Evolutionary conservation across 2,329 filamentous ascomycete species (phyloP).

Genomic region (Periconia digitata): DNA sequence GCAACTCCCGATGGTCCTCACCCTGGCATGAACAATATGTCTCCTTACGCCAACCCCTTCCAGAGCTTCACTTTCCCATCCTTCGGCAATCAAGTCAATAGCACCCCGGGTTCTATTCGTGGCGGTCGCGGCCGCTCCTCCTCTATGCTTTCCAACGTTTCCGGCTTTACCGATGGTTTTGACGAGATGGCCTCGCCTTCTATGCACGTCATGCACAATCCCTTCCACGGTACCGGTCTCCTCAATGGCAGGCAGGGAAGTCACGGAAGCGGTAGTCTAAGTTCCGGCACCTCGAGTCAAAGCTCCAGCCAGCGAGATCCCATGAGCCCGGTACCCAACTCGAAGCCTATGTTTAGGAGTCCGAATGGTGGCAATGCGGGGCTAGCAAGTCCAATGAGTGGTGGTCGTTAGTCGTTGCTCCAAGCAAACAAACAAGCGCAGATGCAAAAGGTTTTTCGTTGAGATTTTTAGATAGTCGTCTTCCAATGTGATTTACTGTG

Average conservation of each 20-base stretch:
- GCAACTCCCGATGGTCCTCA: constrained; percentile 63
- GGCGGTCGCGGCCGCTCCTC: constrained; percentile 52
- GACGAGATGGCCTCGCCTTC: constrained; percentile 36
- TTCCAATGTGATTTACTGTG: constrained; percentile 26
- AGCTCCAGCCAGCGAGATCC: constrained; percentile 42
- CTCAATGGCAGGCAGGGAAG: constrained; percentile 45
- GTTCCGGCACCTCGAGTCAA: constrained; percentile 45
- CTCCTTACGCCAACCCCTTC: constrained; percentile 36
- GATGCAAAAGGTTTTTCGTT: background rate
- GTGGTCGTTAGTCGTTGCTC: constrained; percentile 12
- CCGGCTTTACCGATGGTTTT: constrained; percentile 53
- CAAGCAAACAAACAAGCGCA: background rate
- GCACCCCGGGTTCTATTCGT: constrained; percentile 37
- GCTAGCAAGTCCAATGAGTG: constrained; percentile 36
- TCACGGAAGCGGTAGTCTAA: constrained; percentile 52
- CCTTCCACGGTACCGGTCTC: constrained; percentile 43
- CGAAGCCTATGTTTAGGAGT: constrained; percentile 39
- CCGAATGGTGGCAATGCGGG: constrained; percentile 31
- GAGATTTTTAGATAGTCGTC: constrained; percentile 13
- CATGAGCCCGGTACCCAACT: constrained; percentile 39
- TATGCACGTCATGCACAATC: constrained; percentile 34
- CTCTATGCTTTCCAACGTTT: constrained; percentile 55
- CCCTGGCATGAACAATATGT: constrained; percentile 52
- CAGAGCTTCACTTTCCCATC: constrained; percentile 42
- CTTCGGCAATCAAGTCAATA: constrained; percentile 29